These are phyloP conservation scores for Aspergillus chevalieri DNA, from an alignment of 2,329 filamentous ascomycete genomes.

Conservation along the genomic window DNA sequence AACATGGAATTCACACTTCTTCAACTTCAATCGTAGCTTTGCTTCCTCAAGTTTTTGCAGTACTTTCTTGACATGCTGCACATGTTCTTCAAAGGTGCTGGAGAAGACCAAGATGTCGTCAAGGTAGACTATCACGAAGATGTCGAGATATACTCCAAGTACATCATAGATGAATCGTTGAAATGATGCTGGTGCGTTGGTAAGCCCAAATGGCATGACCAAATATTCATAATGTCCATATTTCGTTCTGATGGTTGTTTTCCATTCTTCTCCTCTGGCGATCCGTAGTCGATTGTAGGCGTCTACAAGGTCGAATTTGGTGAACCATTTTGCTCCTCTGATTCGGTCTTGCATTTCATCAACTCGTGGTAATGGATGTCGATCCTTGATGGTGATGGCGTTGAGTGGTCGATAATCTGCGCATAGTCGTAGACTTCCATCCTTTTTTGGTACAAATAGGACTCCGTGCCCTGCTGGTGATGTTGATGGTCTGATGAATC, in stretches of 20 bases:
- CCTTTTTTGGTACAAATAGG: not conserved
- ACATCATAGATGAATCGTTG: constrained; percentile 1
- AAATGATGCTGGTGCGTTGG: constrained; percentile 10
- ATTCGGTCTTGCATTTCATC: constrained; percentile 15
- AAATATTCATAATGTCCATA: constrained; percentile 19
- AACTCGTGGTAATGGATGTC: constrained; percentile 20
- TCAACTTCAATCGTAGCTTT: not conserved
- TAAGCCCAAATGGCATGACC: constrained; percentile 19
- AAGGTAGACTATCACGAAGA: not conserved
- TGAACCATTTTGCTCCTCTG: constrained; percentile 14
- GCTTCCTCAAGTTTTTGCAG: not conserved
- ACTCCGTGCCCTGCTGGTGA: not conserved
- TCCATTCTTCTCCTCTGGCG: constrained; percentile 5
- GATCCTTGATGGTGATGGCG: constrained; percentile 18
- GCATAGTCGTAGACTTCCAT: not conserved
- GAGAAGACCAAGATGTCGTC: not conserved
- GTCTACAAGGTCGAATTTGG: constrained; percentile 16
- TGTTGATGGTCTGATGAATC: not conserved
- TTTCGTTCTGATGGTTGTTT: constrained; percentile 6
- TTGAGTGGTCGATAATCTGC: constrained; percentile 21
- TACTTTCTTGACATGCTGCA: not conserved
- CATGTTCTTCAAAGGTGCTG: not conserved
- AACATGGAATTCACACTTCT: not conserved
- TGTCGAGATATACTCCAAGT: not conserved
- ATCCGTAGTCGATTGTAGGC: constrained; percentile 19